Evolutionary conservation across 1,284 basidiomycete species (phyloP).

Genomic region (Meripilus lineatus): DNA sequence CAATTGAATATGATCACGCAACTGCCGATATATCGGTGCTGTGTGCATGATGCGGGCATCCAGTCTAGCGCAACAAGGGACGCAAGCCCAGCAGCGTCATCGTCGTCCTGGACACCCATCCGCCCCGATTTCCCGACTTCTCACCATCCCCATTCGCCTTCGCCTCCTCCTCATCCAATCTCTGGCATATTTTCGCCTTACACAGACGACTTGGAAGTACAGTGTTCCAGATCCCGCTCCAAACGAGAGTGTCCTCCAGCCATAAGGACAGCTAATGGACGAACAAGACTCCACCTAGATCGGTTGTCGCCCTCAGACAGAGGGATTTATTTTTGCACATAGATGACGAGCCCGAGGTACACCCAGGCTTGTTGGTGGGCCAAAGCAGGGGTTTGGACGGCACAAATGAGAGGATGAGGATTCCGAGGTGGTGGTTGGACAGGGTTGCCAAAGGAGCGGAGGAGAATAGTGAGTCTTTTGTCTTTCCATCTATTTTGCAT

Average conservation of each 20-base stretch:
- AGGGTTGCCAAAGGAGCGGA: slow-evolving; percentile 68
- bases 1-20: too few species aligned
- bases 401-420: slow-evolving; percentile 55
- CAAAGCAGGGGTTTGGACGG: slow-evolving; percentile 73
- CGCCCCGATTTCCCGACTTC: slow-evolving; percentile 8
- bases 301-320: slow-evolving; percentile 74
- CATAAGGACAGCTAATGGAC: slow-evolving; percentile 70
- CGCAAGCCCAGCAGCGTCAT: slow-evolving; percentile 14
- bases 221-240: too few species aligned
- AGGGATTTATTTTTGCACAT: slow-evolving; percentile 79
- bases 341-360: slow-evolving; percentile 77
- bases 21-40: too few species aligned
- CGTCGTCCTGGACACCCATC: slow-evolving; percentile 15
- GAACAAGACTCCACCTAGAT: slow-evolving; percentile 78
- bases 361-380: slow-evolving; percentile 70
- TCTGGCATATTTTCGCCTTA: slow-evolving; percentile 50
- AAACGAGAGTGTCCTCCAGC: slow-evolving; percentile 45
- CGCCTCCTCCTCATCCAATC: slow-evolving; percentile 8
- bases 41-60: too few species aligned
- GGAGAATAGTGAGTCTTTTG: slow-evolving; percentile 59
- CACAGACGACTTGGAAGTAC: slow-evolving; percentile 60
- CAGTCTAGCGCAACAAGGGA: slow-evolving; percentile 20
- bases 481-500: background rate
- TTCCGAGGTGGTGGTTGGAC: slow-evolving; percentile 63
- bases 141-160: slow-evolving; percentile 10